Base-by-base conservation (phyloP, 2,329 filamentous ascomycete species). In the Gaeumannomyces tritici region DNA sequence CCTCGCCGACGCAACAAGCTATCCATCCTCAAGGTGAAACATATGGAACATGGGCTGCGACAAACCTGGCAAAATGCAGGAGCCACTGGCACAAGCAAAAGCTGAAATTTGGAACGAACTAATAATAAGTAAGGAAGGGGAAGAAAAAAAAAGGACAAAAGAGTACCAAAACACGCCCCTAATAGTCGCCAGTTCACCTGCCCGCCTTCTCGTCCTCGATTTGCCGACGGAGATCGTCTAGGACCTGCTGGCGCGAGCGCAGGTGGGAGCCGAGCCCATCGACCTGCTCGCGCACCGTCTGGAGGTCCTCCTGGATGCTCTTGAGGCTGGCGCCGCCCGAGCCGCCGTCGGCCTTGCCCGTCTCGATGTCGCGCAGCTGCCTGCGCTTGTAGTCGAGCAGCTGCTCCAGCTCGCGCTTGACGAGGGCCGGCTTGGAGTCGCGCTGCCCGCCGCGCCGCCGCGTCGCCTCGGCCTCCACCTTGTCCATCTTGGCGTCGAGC, bases 381-480 rank as follows among this genome's bases (percentile, higher is more conserved):
- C 86, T 86, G 73, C 91, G 82, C 84, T 99, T 99, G 75, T 96
- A 98, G 71, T 99, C 95, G 56, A 99, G 80, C 74, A 99, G 76
- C 77, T 96, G 91, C 75, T 98, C 91, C 58, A 97, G 80, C 77
- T 99, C 95, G 66, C 93, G 83, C 82, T 97, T 98, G 63, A 98
- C 91, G 55, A 99, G 81, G 51, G 92, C 91, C 56, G 93, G 93
- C 76, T 92, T 96, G 28, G 85, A 89, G 66, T 91, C 87, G 57
- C 92, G 81, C 77, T 83, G 85, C 68, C 81, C 84, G 5, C 57
- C 63, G 81, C 64, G 84, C 83, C 69, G 89, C 84, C 9, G 87
- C 86, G 89, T 86, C 0, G 88, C 87, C 56, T 87, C 85, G 63
- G 86, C 83, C 76, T 96, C 92, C 1, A 96, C 89, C 63, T 89